Conservation (phyloP, 2,329 filamentous ascomycete species). For the Thelonectria blattea region DNA sequence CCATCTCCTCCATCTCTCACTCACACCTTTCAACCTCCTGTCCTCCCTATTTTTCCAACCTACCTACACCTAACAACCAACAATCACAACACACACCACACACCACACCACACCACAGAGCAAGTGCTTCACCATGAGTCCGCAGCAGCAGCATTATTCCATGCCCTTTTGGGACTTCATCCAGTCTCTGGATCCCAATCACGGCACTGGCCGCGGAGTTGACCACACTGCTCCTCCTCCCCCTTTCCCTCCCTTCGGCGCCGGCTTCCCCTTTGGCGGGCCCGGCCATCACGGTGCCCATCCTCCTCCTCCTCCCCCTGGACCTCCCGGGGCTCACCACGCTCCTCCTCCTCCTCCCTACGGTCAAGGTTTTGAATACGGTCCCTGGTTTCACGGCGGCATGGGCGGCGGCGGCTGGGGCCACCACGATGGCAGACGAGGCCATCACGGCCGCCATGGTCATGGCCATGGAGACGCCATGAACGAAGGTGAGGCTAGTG, state of each 20-base stretch:
- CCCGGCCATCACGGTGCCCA: constrained; percentile 21
- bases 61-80: constrained; percentile 1
- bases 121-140: constrained; percentile 34
- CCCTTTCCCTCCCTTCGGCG: constrained; percentile 33
- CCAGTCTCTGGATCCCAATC: constrained; percentile 42
- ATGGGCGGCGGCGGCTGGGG: constrained; percentile 36
- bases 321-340: constrained; percentile 20
- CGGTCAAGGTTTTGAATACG: constrained; percentile 34
- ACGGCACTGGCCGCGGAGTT: constrained; percentile 44
- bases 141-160: constrained; percentile 32
- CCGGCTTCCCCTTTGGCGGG: constrained; percentile 45
- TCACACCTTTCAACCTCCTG: constrained; percentile 2
- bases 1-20: constrained; percentile 16
- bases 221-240: constrained; percentile 44
- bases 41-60: neutral
- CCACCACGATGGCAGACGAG: constrained; percentile 27
- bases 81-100: no score
- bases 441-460: constrained; percentile 29
- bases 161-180: constrained; percentile 45
- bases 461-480: constrained; percentile 33
- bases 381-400: constrained; percentile 36
- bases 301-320: constrained; percentile 12
- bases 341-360: constrained; percentile 32
- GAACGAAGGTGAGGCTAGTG: constrained; percentile 31
- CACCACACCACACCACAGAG: constrained; percentile 3